Evolutionary conservation across 2,329 filamentous ascomycete species (phyloP), one percentile per base, ranked within the genome.

Genomic region (Tolypocladium tropicale): DNA sequence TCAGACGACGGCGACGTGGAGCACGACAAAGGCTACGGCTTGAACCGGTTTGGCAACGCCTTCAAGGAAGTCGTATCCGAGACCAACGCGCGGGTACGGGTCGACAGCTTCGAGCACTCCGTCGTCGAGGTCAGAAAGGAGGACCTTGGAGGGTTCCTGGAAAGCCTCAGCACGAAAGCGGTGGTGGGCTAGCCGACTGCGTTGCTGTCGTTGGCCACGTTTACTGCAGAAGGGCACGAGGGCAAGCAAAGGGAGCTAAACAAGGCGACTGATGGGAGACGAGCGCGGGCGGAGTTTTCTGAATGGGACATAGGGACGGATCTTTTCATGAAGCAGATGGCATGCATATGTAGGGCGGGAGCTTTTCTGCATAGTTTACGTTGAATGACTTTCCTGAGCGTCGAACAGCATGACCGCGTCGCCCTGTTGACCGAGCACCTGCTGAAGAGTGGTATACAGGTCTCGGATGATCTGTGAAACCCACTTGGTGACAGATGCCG

Each of bases 81-180:
- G 76, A 97, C 93, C 18, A 94, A 86, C 57, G 90, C 93, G 0
- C 76, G 92, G 18, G 91, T 97, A 23, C 79, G 91, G 58, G 95
- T 96, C 67, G 94, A 99, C 72, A 95, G 89, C 70, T 99, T 99
- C 66, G 94, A 99, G 72, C 90, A 96, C 70, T 95, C 90, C 66
- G 94, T 97, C 9, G 92, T 97, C 51, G 94, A 99, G 70, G 93
- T 99, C n/a, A 86, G 86, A 73, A 96, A 96, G 76, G 94, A 97
- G 68, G 94, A 97, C 72, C 74, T 99, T 32, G 84, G 85, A 18
- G 90, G 87, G 0, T 99, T 99, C 70, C 76, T 99, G 62, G 94
- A 99, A 75, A 86, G 87, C 56, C 72, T 99, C 68, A 96, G 92
- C 72, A 86, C 91, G 81, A 95, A 95, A 79, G 85, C 85, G 56